Evolutionary conservation across 1,139 yeast species (phyloP).

Genomic region (Candida neerlandica): DNA sequence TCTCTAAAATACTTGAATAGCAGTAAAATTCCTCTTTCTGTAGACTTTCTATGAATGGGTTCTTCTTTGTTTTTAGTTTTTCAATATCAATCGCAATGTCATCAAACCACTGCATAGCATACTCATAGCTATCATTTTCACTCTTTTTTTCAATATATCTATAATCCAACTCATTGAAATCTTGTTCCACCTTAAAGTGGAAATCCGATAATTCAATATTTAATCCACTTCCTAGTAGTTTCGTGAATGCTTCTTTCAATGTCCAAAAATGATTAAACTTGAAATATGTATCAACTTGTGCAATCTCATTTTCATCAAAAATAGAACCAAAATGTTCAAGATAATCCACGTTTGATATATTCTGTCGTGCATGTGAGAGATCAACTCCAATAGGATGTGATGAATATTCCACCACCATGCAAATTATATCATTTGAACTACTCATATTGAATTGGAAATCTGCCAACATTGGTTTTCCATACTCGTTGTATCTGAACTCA

Average conservation of each 20-base stretch:
- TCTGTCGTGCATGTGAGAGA: slow-evolving; percentile 56
- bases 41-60: slow-evolving; percentile 15
- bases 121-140: slow-evolving; percentile 1
- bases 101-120: slow-evolving; percentile 18
- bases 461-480: slow-evolving; percentile 38
- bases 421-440: slow-evolving; percentile 54
- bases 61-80: slow-evolving; percentile 11
- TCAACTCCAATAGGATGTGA: slow-evolving; percentile 57
- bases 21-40: slow-evolving; percentile 21
- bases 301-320: slow-evolving; percentile 46
- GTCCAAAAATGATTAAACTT: slow-evolving; percentile 68
- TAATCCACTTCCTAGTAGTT: slow-evolving; percentile 63
- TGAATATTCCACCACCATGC: slow-evolving; percentile 43
- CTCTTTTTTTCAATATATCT: not conserved
- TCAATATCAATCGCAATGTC: slow-evolving; percentile 15
- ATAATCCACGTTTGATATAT: slow-evolving; percentile 33
- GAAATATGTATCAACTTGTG: slow-evolving; percentile 23
- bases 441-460: slow-evolving; percentile 51
- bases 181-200: slow-evolving; percentile 15
- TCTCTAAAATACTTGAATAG: slow-evolving; percentile 22
- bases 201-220: slow-evolving; percentile 49
- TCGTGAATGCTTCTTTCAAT: slow-evolving; percentile 69
- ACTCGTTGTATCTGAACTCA: slow-evolving; percentile 27
- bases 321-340: slow-evolving; percentile 51
- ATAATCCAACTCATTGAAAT: slow-evolving; percentile 8